phyloP scores from a whole-genome alignment of 352 stramenopile genomes.

The Pythium sukuiense region DNA sequence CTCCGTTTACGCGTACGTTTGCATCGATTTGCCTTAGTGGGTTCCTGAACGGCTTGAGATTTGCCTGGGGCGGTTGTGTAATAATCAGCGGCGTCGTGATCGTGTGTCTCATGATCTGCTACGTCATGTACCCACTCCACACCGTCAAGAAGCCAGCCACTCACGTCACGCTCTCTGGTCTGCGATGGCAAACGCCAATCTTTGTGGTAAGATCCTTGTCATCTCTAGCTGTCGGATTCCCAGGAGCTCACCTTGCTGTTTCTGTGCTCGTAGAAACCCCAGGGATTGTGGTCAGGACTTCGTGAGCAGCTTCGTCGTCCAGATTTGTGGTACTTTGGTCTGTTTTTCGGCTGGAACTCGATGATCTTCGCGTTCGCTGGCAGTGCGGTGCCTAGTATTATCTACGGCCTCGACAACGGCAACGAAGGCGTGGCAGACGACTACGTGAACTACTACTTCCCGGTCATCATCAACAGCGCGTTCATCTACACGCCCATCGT shows the following conservation, averaged over 20 bases:
- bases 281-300: slow-evolving; percentile 50
- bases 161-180: slow-evolving; percentile 33
- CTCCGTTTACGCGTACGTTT: slow-evolving; percentile 49
- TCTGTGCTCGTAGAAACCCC: slow-evolving; percentile 40
- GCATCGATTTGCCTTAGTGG: no score
- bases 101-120: slow-evolving; percentile 27
- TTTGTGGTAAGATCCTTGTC: slow-evolving; percentile 18
- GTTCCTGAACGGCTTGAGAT: no score
- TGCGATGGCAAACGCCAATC: slow-evolving; percentile 11
- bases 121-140: slow-evolving; percentile 31
- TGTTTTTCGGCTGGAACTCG: slow-evolving; percentile 49
- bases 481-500: slow-evolving; percentile 46
- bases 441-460: slow-evolving; percentile 45
- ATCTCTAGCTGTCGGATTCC: no score
- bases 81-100: slow-evolving; percentile 25
- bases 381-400: slow-evolving; percentile 47
- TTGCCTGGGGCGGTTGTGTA: no score
- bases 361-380: slow-evolving; percentile 42
- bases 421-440: slow-evolving; percentile 21
- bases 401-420: slow-evolving; percentile 29
- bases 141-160: slow-evolving; percentile 24
- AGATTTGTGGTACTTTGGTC: slow-evolving; percentile 44
- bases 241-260: not conserved
- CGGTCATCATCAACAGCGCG: slow-evolving; percentile 39
- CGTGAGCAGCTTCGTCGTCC: slow-evolving; percentile 29